A percentile compares a stretch with the other conserved stretches of the same genome.
Conservation (phyloP, 2,329 filamentous ascomycete species). For the Hypocrella siamensis region DNA sequence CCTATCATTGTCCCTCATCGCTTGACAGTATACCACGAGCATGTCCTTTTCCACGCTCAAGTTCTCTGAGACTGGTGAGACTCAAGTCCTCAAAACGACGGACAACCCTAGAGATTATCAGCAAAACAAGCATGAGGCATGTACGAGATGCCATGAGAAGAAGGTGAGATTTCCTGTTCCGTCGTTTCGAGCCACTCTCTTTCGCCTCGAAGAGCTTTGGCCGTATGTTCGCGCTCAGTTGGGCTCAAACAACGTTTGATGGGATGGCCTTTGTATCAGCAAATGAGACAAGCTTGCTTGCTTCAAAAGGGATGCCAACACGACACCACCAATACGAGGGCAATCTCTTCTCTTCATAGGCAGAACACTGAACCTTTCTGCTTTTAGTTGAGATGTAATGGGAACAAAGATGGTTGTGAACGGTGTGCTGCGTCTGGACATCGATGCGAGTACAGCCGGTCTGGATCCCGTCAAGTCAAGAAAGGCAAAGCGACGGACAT, state of each 20-base stretch:
- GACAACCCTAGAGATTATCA: constrained; percentile 19
- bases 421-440: constrained; percentile 15
- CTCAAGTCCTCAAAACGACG: constrained; percentile 18
- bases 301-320: not conserved
- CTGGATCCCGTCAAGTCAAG: constrained; percentile 15
- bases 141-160: constrained; percentile 22
- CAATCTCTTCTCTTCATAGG: no score
- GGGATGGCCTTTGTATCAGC: not conserved
- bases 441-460: constrained; percentile 19
- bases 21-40: not conserved
- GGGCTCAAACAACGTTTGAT: no score
- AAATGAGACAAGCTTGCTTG: not conserved
- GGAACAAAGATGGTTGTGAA: constrained; percentile 21
- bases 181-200: not conserved
- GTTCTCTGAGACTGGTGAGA: constrained; percentile 10
- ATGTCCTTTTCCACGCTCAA: not conserved
- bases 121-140: constrained; percentile 23
- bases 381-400: constrained; percentile 23
- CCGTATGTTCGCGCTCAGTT: no score
- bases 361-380: no score
- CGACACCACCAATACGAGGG: no score
- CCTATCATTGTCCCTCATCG: no score
- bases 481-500: constrained; percentile 11
- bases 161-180: constrained; percentile 13
- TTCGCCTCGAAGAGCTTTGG: not conserved